phyloP scores from a whole-genome alignment of 2,329 filamentous ascomycete genomes.

The Sclerotiophoma versabilis region DNA sequence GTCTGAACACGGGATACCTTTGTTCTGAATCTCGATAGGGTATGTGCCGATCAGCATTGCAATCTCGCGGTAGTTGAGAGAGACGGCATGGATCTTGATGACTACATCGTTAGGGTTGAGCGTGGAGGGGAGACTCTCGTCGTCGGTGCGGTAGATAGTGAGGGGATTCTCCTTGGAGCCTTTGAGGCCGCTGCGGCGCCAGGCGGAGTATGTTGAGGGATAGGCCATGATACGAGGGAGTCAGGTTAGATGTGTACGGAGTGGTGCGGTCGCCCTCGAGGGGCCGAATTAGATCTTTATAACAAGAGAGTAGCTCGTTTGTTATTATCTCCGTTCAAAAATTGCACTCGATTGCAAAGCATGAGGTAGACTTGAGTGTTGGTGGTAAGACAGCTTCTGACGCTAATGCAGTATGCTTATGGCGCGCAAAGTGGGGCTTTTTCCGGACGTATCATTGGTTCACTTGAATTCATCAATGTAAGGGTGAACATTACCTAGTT shows the following conservation, averaged over 20 bases:
- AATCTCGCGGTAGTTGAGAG: slow-evolving; percentile 39
- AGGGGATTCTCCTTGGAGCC: slow-evolving; percentile 1
- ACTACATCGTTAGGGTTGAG: slow-evolving; percentile 29
- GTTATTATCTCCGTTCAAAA: too few species aligned
- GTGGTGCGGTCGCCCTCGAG: too few species aligned
- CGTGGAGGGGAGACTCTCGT: slow-evolving; percentile 22
- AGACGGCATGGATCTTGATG: slow-evolving; percentile 35
- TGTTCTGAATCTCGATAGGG: slow-evolving; percentile 8
- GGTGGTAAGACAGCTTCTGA: too few species aligned
- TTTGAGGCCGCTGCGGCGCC: slow-evolving; percentile 10
- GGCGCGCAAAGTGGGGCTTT: too few species aligned
- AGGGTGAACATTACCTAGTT: too few species aligned
- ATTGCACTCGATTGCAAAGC: too few species aligned
- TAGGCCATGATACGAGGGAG: not conserved
- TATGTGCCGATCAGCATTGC: slow-evolving; percentile 34
- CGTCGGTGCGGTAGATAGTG: not conserved
- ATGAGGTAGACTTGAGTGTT: too few species aligned
- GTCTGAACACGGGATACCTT: slow-evolving; percentile 34
- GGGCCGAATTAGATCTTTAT: too few species aligned
- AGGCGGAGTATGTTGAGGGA: slow-evolving; percentile 9
- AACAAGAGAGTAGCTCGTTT: too few species aligned
- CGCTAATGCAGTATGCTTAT: too few species aligned
- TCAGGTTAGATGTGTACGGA: not conserved
- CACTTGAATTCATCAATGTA: too few species aligned
- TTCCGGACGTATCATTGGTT: too few species aligned